Percentiles rank a stretch among this genome's conserved stretches.
phyloP scores from a whole-genome alignment of 352 stramenopile genomes.

The Globisporangium parvum region DNA sequence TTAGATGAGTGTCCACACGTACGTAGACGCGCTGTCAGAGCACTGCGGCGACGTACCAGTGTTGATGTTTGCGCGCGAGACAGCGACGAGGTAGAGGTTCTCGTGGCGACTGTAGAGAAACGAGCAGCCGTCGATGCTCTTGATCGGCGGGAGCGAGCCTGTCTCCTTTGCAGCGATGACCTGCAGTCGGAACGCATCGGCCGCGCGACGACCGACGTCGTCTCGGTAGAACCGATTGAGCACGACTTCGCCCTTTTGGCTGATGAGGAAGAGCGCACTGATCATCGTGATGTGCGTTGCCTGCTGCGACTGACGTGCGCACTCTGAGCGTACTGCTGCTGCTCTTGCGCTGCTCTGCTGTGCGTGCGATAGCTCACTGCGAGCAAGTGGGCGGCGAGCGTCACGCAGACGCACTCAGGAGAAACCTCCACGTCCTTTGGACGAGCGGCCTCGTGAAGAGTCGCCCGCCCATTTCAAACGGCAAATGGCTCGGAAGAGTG shows the following conservation, averaged over 20 bases:
- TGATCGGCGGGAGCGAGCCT: slow-evolving; percentile 91
- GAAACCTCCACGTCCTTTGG: too few relatives aligned
- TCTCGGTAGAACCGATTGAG: slow-evolving; percentile 82
- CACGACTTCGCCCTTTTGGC: slow-evolving; percentile 77
- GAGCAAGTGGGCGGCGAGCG: too few relatives aligned
- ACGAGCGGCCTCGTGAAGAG: too few relatives aligned
- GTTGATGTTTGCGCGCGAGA: slow-evolving; percentile 97
- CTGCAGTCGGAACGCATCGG: slow-evolving; percentile 69
- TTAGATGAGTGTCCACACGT: neutral
- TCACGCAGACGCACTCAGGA: too few relatives aligned
- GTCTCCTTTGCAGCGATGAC: slow-evolving; percentile 97
- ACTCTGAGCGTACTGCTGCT: too few relatives aligned
- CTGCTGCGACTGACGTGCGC: too few relatives aligned
- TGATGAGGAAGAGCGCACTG: slow-evolving; percentile 77
- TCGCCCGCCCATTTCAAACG: too few relatives aligned
- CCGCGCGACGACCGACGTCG: slow-evolving; percentile 64
- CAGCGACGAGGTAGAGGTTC: slow-evolving; percentile 97
- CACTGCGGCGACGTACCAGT: slow-evolving; percentile 36
- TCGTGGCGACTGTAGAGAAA: slow-evolving; percentile 97
- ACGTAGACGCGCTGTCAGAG: neutral
- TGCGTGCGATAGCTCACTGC: too few relatives aligned
- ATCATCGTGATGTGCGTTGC: slow-evolving; percentile 34
- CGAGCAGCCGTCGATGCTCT: slow-evolving; percentile 95
- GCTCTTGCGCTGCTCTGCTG: too few relatives aligned
- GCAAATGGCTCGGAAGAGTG: too few relatives aligned